These are phyloP conservation scores for Tothia fuscella DNA, from an alignment of 2,329 filamentous ascomycete genomes.

Conservation along the genomic window DNA sequence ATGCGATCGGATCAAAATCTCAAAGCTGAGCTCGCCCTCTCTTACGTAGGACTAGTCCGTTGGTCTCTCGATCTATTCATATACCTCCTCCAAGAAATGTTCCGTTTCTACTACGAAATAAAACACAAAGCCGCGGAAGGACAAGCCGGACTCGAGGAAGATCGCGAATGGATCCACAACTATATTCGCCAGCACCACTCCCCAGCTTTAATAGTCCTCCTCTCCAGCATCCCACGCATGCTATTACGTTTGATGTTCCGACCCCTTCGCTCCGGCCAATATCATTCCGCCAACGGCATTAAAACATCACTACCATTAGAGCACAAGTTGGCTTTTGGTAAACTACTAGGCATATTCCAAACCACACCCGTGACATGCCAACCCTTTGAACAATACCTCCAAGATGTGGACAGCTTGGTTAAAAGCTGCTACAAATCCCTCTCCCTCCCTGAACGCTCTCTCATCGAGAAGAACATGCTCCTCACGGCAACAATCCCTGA, in stretches of 20 bases:
- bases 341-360: conserved; percentile 45
- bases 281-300: conserved; percentile 17
- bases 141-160: conserved; percentile 9
- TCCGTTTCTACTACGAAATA: conserved; percentile 30
- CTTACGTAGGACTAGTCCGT: conserved; percentile 60
- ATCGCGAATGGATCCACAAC: conserved; percentile 8
- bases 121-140: conserved; percentile 22
- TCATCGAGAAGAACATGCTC: conserved; percentile 41
- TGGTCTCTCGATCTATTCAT: conserved; percentile 62
- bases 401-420: conserved; percentile 55
- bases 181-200: conserved; percentile 14
- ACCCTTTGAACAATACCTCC: conserved; percentile 35
- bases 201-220: conserved; percentile 39
- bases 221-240: conserved; percentile 62
- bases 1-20: conserved; percentile 36
- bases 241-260: conserved; percentile 60
- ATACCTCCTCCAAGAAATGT: conserved; percentile 43
- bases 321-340: conserved; percentile 28
- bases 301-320: conserved; percentile 36
- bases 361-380: conserved; percentile 27
- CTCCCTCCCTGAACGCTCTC: conserved; percentile 32
- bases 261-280: conserved; percentile 35
- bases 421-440: conserved; percentile 41
- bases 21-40: conserved; percentile 53
- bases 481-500: conserved; percentile 40